Evolutionary conservation across 2,329 filamentous ascomycete species (phyloP).

Genomic region (Leptodontidium sp.): DNA sequence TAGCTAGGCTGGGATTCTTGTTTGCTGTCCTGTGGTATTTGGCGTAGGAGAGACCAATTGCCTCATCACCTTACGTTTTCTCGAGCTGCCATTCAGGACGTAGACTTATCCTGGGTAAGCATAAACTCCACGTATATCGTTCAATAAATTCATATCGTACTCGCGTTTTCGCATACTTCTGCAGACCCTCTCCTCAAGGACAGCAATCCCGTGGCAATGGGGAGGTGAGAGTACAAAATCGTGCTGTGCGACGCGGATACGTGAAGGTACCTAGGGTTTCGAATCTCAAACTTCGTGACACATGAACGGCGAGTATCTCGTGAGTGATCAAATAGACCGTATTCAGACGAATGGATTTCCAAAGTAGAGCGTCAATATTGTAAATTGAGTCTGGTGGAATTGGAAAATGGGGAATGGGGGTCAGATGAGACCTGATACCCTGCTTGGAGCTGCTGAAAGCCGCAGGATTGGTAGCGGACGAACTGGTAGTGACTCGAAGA

Average conservation of each 20-base stretch:
- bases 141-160: neutral
- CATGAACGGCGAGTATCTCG: too few relatives aligned
- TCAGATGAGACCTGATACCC: neutral
- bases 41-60: neutral
- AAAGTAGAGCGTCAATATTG: neutral
- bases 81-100: neutral
- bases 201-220: neutral
- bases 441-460: neutral
- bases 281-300: neutral
- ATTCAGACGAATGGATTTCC: neutral
- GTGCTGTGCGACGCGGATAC: constrained; percentile 5
- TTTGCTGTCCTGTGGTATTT: constrained; percentile 4
- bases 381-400: too few relatives aligned
- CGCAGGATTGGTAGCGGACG: neutral
- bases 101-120: neutral
- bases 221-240: constrained; percentile 4
- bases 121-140: constrained; percentile 14
- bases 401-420: too few relatives aligned
- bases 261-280: neutral
- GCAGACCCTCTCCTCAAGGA: neutral
- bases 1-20: neutral
- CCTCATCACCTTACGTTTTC: constrained; percentile 9
- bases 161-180: neutral
- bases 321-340: neutral
- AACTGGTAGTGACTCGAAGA: too few relatives aligned